Base-by-base conservation (phyloP, 139 green algal species). In the Tetraselmis chui region DNA sequence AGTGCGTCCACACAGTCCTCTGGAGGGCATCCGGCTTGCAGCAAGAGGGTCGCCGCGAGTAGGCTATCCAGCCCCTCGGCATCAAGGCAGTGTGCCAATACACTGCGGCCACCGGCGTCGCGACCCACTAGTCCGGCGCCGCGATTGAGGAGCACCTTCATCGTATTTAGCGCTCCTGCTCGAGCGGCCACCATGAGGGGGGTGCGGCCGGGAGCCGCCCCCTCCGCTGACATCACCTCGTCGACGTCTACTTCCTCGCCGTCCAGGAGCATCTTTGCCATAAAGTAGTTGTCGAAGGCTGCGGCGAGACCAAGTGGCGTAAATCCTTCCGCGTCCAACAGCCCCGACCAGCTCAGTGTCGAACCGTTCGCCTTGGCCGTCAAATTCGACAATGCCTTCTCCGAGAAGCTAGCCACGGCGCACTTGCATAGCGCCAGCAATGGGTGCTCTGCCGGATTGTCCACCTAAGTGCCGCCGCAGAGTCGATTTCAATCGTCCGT, bases 101-200 rank as follows among this genome's bases (percentile, higher is more conserved):
- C 75, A 26, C 76, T 85, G 74, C 78, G 81, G 24, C 84, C 84
- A n/a, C 76, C 2, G 2, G 28, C 2, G 75, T 88, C 74, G 26
- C 2, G 2, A 2, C 26, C 74, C 74, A 30, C 18, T 2, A 77
- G 74, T 22, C 23, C 79, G 11, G 84, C 78, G 23, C 58, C 75
- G 23, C 76, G 78, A 29, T 82, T 83, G 27, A 87, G 84, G 11
- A 87, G 78, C 30, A 87, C 59, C 80, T 85, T 29, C 80, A 86
- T 75, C 59, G 77, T 76, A 78, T 78, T 80, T 25, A 85, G 78
- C 22, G 28, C 24, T 28, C 82, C 82, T 2, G 77, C 80, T 31
- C 77, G 79, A 23, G 81, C 78, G 23, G 86, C 86, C 59, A 87
- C 58, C 59, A 84, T 84, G 29, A 67, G 45, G 45, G 45, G 45